These are phyloP conservation scores for Fomitiporia mediterranea DNA, from an alignment of 1,284 basidiomycete genomes.

Conservation along the genomic window DNA sequence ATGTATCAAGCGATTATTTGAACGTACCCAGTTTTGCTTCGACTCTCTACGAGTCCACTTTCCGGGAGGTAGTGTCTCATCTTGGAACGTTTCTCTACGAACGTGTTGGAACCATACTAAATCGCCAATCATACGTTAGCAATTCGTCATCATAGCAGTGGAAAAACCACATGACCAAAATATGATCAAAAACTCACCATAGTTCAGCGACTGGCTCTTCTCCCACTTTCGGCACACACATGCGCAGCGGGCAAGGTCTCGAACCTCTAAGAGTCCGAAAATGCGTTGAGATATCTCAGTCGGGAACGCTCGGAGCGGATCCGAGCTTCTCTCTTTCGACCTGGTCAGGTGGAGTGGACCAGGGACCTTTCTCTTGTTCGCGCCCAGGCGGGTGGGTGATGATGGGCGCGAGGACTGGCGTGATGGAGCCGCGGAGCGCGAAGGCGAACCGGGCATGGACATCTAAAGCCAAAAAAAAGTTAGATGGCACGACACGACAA, in stretches of 20 bases:
- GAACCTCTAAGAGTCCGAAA: slow-evolving; percentile 61
- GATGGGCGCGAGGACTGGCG: slow-evolving; percentile 46
- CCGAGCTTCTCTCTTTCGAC: slow-evolving; percentile 32
- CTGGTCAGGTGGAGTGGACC: slow-evolving; percentile 38
- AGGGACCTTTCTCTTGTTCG: slow-evolving; percentile 35
- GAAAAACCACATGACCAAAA: background rate
- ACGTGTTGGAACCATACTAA: slow-evolving; percentile 90
- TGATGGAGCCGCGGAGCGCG: slow-evolving; percentile 39
- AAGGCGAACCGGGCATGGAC: slow-evolving; percentile 65
- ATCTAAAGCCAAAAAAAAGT: slow-evolving; percentile 39
- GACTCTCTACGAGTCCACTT: slow-evolving; percentile 86
- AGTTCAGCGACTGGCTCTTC: slow-evolving; percentile 84
- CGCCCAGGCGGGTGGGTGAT: slow-evolving; percentile 55
- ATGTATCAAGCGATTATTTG: background rate
- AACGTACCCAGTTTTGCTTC: slow-evolving; percentile 75
- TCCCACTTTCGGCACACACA: slow-evolving; percentile 82
- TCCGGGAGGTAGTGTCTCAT: slow-evolving; percentile 67
- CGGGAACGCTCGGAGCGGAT: slow-evolving; percentile 68
- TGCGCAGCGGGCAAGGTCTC: slow-evolving; percentile 70
- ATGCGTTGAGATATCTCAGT: slow-evolving; percentile 77
- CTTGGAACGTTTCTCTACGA: slow-evolving; percentile 74
- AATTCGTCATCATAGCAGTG: slow-evolving; percentile 12
- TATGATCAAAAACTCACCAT: slow-evolving; percentile 49
- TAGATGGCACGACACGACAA: slow-evolving; percentile 8
- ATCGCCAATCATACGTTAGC: background rate